Percentiles rank a stretch among this genome's conserved stretches.
Conservation (phyloP, 164 flowering plant species). For the Litsea cubeba region DNA sequence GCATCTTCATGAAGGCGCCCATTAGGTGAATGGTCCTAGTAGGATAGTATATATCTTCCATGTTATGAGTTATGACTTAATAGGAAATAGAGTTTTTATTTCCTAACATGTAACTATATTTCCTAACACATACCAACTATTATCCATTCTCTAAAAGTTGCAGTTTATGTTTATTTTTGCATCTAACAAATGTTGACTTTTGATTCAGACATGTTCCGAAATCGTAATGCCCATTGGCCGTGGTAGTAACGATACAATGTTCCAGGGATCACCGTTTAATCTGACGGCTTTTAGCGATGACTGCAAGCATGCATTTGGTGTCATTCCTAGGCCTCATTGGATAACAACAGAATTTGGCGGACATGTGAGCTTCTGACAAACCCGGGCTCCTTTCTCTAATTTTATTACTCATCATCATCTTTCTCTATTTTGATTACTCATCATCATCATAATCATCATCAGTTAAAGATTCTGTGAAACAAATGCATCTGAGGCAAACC, state of each 20-base stretch:
- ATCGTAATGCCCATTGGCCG: conserved; percentile 52
- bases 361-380: conserved; percentile 31
- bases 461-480: no score
- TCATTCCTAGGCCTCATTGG: conserved; percentile 68
- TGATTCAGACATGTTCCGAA: conserved; percentile 51
- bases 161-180: background rate
- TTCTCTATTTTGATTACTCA: no score
- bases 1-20: no score
- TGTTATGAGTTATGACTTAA: no score
- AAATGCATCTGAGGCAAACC: no score
- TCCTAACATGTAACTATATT: no score
- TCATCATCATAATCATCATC: no score
- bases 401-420: background rate
- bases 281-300: conserved; percentile 16
- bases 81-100: no score
- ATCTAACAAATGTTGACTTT: background rate
- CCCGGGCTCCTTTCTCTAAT: background rate
- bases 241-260: conserved; percentile 45
- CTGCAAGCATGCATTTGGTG: conserved; percentile 34
- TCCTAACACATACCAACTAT: no score
- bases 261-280: conserved; percentile 31
- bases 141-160: no score
- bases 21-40: no score
- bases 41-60: no score
- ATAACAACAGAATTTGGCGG: conserved; percentile 60